These are phyloP conservation scores for Aspergillus tamarii DNA, from an alignment of 2,329 filamentous ascomycete genomes.

Conservation along the genomic window DNA sequence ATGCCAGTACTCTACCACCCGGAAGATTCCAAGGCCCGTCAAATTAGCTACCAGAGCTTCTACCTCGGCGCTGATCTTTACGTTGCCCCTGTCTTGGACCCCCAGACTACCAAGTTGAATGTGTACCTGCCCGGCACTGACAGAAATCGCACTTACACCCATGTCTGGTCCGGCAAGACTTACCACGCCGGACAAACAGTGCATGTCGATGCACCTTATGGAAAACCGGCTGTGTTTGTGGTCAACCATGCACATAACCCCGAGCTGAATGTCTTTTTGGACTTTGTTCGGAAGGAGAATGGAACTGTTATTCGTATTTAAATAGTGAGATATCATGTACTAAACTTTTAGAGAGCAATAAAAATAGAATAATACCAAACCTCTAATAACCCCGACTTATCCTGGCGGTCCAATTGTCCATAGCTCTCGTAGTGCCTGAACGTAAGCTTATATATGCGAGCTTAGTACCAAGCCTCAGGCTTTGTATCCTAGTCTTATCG, in stretches of 20 bases:
- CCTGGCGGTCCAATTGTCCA: not conserved
- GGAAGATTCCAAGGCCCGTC: not conserved
- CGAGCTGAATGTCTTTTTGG: not conserved
- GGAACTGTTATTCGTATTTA: not conserved
- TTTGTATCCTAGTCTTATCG: not conserved
- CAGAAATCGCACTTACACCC: not conserved
- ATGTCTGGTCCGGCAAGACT: not conserved
- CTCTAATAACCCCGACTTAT: not conserved
- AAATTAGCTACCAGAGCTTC: not conserved
- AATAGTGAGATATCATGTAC: not conserved
- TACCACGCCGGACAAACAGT: not conserved
- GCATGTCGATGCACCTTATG: not conserved
- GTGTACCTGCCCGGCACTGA: not conserved
- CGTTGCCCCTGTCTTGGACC: not conserved
- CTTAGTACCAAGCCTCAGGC: not conserved
- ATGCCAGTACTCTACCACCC: not conserved
- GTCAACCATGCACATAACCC: not conserved
- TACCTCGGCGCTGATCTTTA: not conserved
- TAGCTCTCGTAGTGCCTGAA: not conserved
- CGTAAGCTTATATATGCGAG: not conserved
- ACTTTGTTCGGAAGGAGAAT: not conserved
- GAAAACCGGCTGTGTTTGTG: not conserved
- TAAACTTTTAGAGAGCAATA: not conserved
- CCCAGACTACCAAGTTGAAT: not conserved
- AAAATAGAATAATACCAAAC: not conserved